Evolutionary conservation across 2,329 filamentous ascomycete genomes (phyloP).

Genomic region (Plectosphaerella cucumerina): DNA sequence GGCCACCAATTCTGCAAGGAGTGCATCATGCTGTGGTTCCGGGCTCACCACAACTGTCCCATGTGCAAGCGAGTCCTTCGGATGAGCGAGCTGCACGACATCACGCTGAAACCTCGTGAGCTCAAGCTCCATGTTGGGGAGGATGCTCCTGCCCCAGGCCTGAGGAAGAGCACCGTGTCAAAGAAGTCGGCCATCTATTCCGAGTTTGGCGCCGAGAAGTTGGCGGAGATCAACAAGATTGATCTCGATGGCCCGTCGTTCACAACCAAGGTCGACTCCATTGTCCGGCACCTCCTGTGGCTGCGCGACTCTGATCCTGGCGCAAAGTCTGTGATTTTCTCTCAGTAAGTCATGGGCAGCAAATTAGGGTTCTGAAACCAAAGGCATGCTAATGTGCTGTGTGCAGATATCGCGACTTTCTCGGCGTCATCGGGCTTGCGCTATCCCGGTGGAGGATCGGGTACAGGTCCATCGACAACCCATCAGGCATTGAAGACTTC

Average conservation of each 20-base stretch:
- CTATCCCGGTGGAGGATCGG: conserved; percentile 70
- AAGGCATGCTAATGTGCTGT: too few relatives aligned
- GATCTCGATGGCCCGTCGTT: conserved; percentile 71
- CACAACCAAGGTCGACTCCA: conserved; percentile 85
- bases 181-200: conserved; percentile 64
- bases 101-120: conserved; percentile 74
- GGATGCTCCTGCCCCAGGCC: conserved; percentile 10
- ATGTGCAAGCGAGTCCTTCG: conserved; percentile 72
- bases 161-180: conserved; percentile 12
- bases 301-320: conserved; percentile 79
- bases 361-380: too few relatives aligned
- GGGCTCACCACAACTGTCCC: conserved; percentile 70
- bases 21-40: conserved; percentile 79
- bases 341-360: conserved; percentile 61
- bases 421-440: conserved; percentile 67
- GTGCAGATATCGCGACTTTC: conserved; percentile 68
- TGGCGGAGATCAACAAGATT: conserved; percentile 78
- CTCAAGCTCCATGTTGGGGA: conserved; percentile 55
- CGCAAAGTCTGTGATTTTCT: conserved; percentile 91
- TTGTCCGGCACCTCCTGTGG: conserved; percentile 80
- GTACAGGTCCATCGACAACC: conserved; percentile 64
- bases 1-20: conserved; percentile 91
- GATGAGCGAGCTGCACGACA: conserved; percentile 71
- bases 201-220: conserved; percentile 64
- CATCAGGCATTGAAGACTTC: conserved; percentile 70